Conservation (phyloP, 1,284 basidiomycete species). For the Veloboletus limbatus region DNA sequence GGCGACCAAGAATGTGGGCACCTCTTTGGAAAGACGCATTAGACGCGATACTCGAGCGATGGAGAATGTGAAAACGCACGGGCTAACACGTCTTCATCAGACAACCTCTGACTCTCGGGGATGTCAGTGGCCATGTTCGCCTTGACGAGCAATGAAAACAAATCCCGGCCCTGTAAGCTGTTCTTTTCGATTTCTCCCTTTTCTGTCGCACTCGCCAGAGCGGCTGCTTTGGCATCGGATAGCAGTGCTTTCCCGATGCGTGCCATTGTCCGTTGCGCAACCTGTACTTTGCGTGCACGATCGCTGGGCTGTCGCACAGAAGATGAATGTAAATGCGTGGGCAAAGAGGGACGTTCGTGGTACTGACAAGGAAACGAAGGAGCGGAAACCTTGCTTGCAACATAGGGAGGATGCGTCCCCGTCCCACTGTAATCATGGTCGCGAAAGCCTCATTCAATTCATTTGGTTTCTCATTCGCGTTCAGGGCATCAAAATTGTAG, state of each 20-base stretch:
- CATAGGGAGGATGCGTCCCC: conserved; percentile 27
- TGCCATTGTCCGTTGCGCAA: conserved; percentile 26
- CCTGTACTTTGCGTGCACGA: conserved; percentile 9
- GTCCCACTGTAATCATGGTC: conserved; percentile 37
- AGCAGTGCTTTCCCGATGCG: conserved; percentile 48
- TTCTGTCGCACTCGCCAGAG: conserved; percentile 25
- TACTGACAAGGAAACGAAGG: conserved; percentile 42
- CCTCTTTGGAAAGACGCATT: conserved; percentile 29
- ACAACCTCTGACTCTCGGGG: conserved; percentile 56
- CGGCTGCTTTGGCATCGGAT: conserved; percentile 41
- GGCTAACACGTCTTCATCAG: conserved; percentile 70
- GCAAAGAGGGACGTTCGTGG: no score
- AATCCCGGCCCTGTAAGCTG: conserved; percentile 40
- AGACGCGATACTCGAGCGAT: conserved; percentile 31
- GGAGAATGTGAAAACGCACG: conserved; percentile 46
- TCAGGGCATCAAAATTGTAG: conserved; percentile 51
- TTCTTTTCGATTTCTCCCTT: conserved; percentile 32
- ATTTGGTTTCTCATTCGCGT: conserved; percentile 36
- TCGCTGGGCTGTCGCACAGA: conserved; percentile 14
- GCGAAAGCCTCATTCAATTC: conserved; percentile 51
- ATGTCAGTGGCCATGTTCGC: no score
- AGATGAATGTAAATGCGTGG: no score
- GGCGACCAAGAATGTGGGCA: conserved; percentile 45
- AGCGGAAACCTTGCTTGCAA: conserved; percentile 40
- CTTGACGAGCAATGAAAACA: conserved; percentile 55